Conservation (phyloP, 1,284 basidiomycete genomes). For the Melampsora americana region DNA sequence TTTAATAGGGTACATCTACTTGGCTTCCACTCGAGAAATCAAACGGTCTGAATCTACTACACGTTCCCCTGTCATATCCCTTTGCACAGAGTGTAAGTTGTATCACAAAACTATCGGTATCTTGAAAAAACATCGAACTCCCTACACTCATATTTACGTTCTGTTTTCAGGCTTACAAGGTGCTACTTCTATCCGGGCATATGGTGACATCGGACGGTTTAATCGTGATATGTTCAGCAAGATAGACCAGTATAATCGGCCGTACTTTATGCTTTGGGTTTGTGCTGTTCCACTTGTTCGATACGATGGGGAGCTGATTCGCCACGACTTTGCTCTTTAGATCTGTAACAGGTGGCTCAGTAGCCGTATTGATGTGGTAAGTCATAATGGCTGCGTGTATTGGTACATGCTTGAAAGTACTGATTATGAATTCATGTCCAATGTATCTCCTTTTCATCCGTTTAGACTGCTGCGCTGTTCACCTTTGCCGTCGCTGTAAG, state of each 20-base stretch:
- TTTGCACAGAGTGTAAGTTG: constrained; percentile 38
- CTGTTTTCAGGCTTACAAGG: constrained; percentile 52
- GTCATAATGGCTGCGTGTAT: not conserved
- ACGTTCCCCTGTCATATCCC: constrained; percentile 53
- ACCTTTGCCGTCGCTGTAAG: constrained; percentile 50
- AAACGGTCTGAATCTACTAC: constrained; percentile 53
- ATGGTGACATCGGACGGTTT: constrained; percentile 52
- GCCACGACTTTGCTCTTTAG: too few relatives aligned
- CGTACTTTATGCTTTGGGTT: constrained; percentile 54
- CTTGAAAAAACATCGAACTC: not conserved
- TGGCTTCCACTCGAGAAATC: constrained; percentile 52
- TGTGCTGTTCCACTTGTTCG: constrained; percentile 24
- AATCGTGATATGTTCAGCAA: constrained; percentile 52
- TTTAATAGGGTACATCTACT: constrained; percentile 52
- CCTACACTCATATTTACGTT: not conserved
- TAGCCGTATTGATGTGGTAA: constrained; percentile 51
- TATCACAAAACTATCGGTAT: not conserved
- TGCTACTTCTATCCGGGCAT: constrained; percentile 52
- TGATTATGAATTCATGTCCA: not conserved
- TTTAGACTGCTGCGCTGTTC: constrained; percentile 45
- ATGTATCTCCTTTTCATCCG: not conserved
- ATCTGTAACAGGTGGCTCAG: constrained; percentile 53
- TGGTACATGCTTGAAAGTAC: not conserved
- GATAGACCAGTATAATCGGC: constrained; percentile 52
- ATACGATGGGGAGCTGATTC: too few relatives aligned